phyloP scores from a whole-genome alignment of 2,329 filamentous ascomycete genomes.

The Pyrenochaeta sp. region DNA sequence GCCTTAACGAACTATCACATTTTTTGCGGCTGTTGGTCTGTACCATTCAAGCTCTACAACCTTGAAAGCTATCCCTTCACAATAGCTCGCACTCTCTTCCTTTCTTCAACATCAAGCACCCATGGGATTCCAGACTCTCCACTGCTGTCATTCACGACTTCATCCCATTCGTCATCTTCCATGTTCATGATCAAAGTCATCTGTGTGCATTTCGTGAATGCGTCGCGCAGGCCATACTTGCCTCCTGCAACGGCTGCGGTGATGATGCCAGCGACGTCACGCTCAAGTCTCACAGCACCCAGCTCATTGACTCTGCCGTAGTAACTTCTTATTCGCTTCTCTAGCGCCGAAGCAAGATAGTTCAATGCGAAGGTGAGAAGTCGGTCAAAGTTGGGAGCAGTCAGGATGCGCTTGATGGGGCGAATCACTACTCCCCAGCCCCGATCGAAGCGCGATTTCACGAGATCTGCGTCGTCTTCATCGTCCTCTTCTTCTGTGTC shows the following conservation, averaged over 20 bases:
- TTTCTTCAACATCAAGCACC: slow-evolving; percentile 77
- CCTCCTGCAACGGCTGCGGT: slow-evolving; percentile 67
- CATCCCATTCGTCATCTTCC: slow-evolving; percentile 96
- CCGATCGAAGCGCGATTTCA: slow-evolving; percentile 80
- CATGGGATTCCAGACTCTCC: slow-evolving; percentile 70
- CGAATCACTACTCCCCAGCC: slow-evolving; percentile 87
- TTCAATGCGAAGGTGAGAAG: slow-evolving; percentile 76
- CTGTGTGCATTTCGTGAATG: slow-evolving; percentile 78
- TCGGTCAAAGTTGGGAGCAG: slow-evolving; percentile 75
- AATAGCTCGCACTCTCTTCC: slow-evolving; percentile 73
- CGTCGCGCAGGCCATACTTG: slow-evolving; percentile 78
- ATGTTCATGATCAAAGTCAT: slow-evolving; percentile 88
- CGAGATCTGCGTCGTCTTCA: slow-evolving; percentile 65
- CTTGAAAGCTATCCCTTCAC: slow-evolving; percentile 52
- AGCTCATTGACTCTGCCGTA: slow-evolving; percentile 80
- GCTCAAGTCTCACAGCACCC: slow-evolving; percentile 82
- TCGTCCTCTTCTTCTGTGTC: slow-evolving; percentile 53
- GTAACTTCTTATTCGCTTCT: slow-evolving; percentile 86
- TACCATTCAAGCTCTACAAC: neutral
- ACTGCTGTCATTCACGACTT: slow-evolving; percentile 62
- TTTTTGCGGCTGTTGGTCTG: neutral
- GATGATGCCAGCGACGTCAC: slow-evolving; percentile 81
- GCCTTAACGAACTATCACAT: too few species aligned
- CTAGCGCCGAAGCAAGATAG: slow-evolving; percentile 79
- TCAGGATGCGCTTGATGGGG: slow-evolving; percentile 85